These are phyloP conservation scores for Teratosphaeria destructans DNA, from an alignment of 2,329 filamentous ascomycete genomes.

Conservation along the genomic window DNA sequence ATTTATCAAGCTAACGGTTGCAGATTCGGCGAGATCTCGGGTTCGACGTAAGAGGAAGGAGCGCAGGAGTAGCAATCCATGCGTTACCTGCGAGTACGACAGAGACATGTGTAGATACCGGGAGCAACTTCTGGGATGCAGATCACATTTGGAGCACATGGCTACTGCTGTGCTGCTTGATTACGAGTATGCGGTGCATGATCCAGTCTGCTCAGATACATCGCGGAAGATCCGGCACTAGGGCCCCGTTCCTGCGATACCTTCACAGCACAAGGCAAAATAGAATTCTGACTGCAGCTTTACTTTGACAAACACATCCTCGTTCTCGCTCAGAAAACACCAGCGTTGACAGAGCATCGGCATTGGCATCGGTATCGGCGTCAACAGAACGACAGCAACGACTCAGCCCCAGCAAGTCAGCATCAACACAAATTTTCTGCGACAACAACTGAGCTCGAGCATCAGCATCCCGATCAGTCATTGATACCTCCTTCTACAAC, in stretches of 20 bases:
- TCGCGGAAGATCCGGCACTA: neutral
- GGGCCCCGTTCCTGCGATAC: neutral
- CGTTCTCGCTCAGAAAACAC: neutral
- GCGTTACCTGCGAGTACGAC: neutral
- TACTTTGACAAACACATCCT: neutral
- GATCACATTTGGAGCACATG: neutral
- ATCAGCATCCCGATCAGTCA: neutral
- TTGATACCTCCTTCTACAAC: neutral
- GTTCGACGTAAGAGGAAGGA: neutral
- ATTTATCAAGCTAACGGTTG: neutral
- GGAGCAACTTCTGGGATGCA: neutral
- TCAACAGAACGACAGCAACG: neutral
- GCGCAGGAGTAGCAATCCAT: neutral
- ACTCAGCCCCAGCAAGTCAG: neutral
- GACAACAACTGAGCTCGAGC: neutral
- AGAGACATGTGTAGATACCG: neutral
- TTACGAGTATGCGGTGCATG: neutral
- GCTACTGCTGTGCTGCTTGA: neutral
- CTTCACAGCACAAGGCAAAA: neutral
- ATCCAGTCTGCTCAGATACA: neutral
- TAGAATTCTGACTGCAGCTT: neutral
- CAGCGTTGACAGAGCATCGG: neutral
- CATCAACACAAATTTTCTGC: neutral
- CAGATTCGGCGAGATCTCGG: neutral
- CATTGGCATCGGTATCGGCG: neutral